These are phyloP conservation scores for Fusarium denticulatum DNA, from an alignment of 2,329 filamentous ascomycete species.

Conservation along the genomic window DNA sequence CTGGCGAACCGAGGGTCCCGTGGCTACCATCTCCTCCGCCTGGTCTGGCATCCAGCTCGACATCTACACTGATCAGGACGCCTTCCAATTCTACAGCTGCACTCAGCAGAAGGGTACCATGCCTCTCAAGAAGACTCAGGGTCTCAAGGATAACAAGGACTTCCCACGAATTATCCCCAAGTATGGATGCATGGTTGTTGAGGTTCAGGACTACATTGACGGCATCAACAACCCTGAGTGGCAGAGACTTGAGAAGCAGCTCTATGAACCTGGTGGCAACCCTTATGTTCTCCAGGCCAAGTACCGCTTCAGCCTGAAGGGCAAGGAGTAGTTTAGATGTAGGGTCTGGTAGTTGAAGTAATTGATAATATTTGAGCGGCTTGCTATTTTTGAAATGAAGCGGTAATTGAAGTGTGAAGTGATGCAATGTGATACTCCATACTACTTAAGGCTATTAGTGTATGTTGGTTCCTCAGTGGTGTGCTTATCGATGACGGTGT, in stretches of 20 bases:
- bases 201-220: slow-evolving; percentile 94
- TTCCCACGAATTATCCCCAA: slow-evolving; percentile 73
- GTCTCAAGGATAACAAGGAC: slow-evolving; percentile 62
- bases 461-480: no score
- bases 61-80: slow-evolving; percentile 83
- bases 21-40: slow-evolving; percentile 74
- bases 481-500: no score
- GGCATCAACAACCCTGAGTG: slow-evolving; percentile 92
- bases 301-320: slow-evolving; percentile 67
- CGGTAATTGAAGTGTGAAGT: neutral
- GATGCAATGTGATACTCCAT: fast-evolving
- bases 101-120: slow-evolving; percentile 77
- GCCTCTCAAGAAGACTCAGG: slow-evolving; percentile 76
- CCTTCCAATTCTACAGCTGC: slow-evolving; percentile 90
- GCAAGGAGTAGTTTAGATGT: neutral
- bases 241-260: slow-evolving; percentile 72
- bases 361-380: neutral
- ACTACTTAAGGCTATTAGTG: no score
- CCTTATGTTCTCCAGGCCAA: slow-evolving; percentile 71
- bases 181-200: slow-evolving; percentile 89
- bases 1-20: slow-evolving; percentile 69
- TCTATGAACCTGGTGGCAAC: slow-evolving; percentile 67
- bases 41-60: slow-evolving; percentile 88
- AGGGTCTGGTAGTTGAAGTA: fast-evolving
- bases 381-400: no score